Evolutionary conservation across 192 early-diverging fungal genomes (phyloP).

Genomic region (Haplosporangium gracile): DNA sequence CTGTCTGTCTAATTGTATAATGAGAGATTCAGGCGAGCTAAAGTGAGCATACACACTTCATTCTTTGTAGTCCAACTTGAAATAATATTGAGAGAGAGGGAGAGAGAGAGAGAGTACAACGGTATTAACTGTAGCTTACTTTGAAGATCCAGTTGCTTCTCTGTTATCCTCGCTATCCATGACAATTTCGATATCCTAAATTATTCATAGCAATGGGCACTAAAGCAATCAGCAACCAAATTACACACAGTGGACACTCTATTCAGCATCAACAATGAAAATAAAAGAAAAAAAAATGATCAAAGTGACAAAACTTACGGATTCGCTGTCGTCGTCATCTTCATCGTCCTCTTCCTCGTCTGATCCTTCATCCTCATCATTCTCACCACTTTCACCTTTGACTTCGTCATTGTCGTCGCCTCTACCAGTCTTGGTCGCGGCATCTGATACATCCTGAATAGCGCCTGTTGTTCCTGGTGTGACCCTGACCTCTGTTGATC

Average conservation of each 20-base stretch:
- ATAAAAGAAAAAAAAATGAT: background rate
- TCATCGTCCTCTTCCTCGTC: constrained; percentile 65
- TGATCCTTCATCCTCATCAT: constrained; percentile 45
- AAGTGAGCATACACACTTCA: constrained; percentile 14
- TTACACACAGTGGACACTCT: background rate
- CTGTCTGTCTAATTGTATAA: constrained; percentile 27
- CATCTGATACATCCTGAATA: constrained; percentile 7
- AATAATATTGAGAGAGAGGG: background rate
- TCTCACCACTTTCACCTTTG: constrained; percentile 8
- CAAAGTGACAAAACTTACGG: constrained; percentile 57
- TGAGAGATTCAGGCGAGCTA: constrained; percentile 21
- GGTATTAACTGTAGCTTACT: constrained; percentile 5
- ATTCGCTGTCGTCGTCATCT: constrained; percentile 72
- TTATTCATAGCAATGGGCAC: background rate
- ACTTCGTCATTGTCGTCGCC: background rate
- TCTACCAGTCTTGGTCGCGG: background rate
- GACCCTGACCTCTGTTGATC: constrained; percentile 29
- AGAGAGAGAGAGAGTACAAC: background rate
- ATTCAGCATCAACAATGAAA: background rate
- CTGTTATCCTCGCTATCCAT: constrained; percentile 66
- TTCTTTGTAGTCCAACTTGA: constrained; percentile 1
- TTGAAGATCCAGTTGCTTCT: constrained; percentile 31
- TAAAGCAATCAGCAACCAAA: background rate
- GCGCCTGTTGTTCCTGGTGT: constrained; percentile 19
- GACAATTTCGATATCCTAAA: constrained; percentile 80